phyloP scores from a whole-genome alignment of 1,284 basidiomycete genomes.

The Marasmius fiardii region DNA sequence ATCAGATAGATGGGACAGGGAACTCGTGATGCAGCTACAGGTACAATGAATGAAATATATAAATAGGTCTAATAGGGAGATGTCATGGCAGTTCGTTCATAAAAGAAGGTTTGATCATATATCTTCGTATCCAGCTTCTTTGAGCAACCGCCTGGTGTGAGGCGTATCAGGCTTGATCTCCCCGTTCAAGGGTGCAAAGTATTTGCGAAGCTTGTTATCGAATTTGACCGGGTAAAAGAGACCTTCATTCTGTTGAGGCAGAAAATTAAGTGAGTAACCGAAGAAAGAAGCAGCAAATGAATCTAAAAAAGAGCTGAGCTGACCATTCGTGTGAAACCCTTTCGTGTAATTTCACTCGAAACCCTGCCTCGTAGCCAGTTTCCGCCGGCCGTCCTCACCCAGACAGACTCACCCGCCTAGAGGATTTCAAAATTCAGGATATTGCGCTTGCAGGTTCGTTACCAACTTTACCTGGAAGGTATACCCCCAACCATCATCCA shows the following conservation, averaged over 20 bases:
- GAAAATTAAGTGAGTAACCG: constrained; percentile 9
- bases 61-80: not conserved
- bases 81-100: too few species aligned
- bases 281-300: too few species aligned
- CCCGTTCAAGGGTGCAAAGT: constrained; percentile 57
- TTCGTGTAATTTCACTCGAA: constrained; percentile 37
- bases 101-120: not conserved
- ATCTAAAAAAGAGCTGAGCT: too few species aligned
- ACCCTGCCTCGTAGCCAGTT: constrained; percentile 50
- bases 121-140: constrained; percentile 32
- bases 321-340: constrained; percentile 45
- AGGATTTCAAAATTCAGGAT: not conserved
- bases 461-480: constrained; percentile 42
- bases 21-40: not conserved
- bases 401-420: constrained; percentile 47
- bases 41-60: not conserved
- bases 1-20: not conserved
- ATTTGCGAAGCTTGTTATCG: constrained; percentile 43
- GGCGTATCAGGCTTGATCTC: constrained; percentile 57
- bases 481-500: constrained; percentile 54
- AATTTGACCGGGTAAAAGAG: constrained; percentile 50
- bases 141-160: constrained; percentile 37
- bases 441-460: not conserved
- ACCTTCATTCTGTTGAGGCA: constrained; percentile 34
- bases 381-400: constrained; percentile 45